Evolutionary conservation across 139 green algal species (phyloP), one percentile per base, ranked within the genome.

Genomic region (Auxenochlorella protothecoides): DNA sequence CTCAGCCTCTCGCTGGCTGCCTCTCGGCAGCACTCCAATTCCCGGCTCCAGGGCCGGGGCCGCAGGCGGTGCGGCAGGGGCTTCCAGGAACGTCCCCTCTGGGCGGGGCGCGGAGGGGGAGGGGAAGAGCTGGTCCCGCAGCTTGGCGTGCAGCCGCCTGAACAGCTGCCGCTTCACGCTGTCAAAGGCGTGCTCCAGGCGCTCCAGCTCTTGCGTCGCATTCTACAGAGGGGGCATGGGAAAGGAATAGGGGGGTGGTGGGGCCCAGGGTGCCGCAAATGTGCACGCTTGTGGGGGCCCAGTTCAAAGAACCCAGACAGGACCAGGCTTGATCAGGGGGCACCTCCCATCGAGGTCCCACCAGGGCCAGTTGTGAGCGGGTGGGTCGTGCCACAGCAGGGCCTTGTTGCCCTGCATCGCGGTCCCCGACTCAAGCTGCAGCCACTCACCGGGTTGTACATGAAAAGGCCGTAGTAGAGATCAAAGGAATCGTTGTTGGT

Each of bases 401-500:
- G 3, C 12, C 66, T 15, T 27, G 14, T 5, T 27, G 4, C 55
- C 11, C 10, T 8, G 13, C n/a, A 71, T 57, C 16, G 9, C 9
- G 0, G 51, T 4, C 9, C 13, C 0, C 0, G 5, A 3, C 51
- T 56, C 59, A 75, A 27, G 15, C 10, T 53, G 27, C 15, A 14
- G 3, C 55, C 9, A 3, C 75, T 16, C 61, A 85, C 84, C 80
- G 87, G 83, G 76, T 98, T 98, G 89, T 99, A 99, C 88, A 99
- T 92, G 83, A 99, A 99, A 12, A 99, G 90, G 53, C 95, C 95
- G 79, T 99, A 99, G 89, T 99, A 99, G 6, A 99, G 89, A 63
- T 99, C 95, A 75, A 99, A 99, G 5, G 90, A 97, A 83, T 99
- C 95, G 66, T 96, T 87, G 53, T 76, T 81, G 51, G 95, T 99